A percentile compares a stretch with the other conserved stretches of the same genome.
These are phyloP conservation scores for Lepidium didymum DNA, from an alignment of 345 rosid species.

Conservation along the genomic window DNA sequence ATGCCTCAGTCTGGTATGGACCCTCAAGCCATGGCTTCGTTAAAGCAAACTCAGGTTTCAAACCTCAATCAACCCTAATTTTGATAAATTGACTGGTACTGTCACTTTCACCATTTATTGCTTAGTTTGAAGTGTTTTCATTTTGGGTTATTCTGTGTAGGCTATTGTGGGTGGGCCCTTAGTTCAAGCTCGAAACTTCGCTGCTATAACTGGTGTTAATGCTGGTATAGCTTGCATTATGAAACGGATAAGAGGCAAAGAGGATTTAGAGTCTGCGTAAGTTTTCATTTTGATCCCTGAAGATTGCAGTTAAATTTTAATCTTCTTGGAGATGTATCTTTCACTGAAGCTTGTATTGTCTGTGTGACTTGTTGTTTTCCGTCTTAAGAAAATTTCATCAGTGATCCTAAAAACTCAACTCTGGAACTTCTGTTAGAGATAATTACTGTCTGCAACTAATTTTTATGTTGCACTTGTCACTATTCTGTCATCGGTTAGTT, in stretches of 20 bases:
- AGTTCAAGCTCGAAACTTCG: conserved; percentile 94
- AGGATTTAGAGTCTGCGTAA: conserved; percentile 89
- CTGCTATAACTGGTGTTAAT: conserved; percentile 88
- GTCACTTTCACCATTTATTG: background rate
- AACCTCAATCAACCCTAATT: conserved; percentile 10
- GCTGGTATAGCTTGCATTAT: conserved; percentile 79
- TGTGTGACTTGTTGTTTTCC: conserved; percentile 4
- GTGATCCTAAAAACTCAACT: background rate
- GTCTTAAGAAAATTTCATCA: background rate
- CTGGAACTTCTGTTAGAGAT: background rate
- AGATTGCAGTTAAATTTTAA: background rate
- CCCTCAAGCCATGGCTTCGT: conserved; percentile 79
- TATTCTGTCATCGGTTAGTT: background rate
- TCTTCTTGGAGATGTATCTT: background rate
- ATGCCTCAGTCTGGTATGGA: conserved; percentile 45
- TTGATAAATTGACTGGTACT: background rate
- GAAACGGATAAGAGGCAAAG: conserved; percentile 92
- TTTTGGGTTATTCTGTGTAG: conserved; percentile 27
- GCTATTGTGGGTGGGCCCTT: conserved; percentile 85
- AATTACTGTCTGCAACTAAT: background rate
- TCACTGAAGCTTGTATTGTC: background rate
- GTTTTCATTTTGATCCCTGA: background rate
- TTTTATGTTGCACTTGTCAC: background rate
- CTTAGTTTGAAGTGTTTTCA: background rate
- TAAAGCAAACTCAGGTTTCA: conserved; percentile 81